Base-by-base conservation (phyloP, 306 rosid species). In the Erythrophleum fordii region DNA sequence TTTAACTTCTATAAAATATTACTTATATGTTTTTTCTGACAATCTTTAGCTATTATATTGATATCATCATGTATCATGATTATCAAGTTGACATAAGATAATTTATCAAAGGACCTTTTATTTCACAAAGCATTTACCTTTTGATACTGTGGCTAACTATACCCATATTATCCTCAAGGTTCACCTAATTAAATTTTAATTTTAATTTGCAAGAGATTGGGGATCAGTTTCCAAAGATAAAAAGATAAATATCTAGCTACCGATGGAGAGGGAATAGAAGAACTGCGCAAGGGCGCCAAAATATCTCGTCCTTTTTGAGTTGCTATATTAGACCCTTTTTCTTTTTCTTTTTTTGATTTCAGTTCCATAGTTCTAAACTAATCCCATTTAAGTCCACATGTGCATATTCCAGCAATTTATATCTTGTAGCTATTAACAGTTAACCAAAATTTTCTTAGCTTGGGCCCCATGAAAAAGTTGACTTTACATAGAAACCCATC, bases 381-480 rank as follows among this genome's bases (percentile, higher is more conserved):
- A 39, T 76, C 41, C 59, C 26, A 31, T 12, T 59, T 2, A 25
- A 46, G 73, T 13, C 75, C 83, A 49, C 77, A 44, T 56, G 56
- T 55, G 25, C 45, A 71, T n/a, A 25, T 59, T 60, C 23, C 64
- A 11, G 16, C 5, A 58, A n/a, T n/a, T n/a, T n/a, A n/a, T n/a
- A n/a, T n/a, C n/a, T n/a, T n/a, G n/a, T n/a, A n/a, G n/a, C n/a
- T n/a, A n/a, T n/a, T n/a, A n/a, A n/a, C n/a, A n/a, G n/a, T n/a
- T n/a, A n/a, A 20, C 42, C 48, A 35, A 82, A 81, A 14, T 14
- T 1, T 69, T 81, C 77, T 64, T 51, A 64, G 65, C 58, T 34
- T 31, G 60, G 52, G 14, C 8, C 80, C 78, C 77, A 37, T 67
- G 34, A 73, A 41, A 83, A 78, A 74, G 80, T 83, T 45, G 69